Base-by-base conservation (phyloP, 208 protist genomes). In the Crithidia bombi region DNA sequence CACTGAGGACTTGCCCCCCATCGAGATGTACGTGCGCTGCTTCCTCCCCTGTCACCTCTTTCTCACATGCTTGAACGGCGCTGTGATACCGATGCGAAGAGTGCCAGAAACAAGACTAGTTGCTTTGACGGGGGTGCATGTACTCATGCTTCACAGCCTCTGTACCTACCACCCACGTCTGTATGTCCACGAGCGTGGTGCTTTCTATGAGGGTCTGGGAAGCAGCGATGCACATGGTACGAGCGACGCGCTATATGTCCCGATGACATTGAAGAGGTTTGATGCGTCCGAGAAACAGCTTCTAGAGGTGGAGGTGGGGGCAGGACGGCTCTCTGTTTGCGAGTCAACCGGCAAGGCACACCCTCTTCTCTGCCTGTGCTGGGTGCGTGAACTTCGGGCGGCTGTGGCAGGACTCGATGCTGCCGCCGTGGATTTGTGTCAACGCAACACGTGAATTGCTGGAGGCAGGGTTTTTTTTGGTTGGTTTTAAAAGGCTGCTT, bases 51-150 rank as follows among this genome's bases (percentile, higher is more conserved):
- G 35, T 9, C 44, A 65, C 28, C 44, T 19, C 1, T 65, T 54
- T 12, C n/a, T 65, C 59, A 30, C 38, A 30, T 52, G 28, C 55
- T 44, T 3, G 15, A n/a, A 2, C 47, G 46, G 14, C 47, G 28
- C 23, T 41, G 33, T 33, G 6, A 10, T n/a, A 14, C 5, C 14
- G 3, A 5, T n/a, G 44, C 46, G 33, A 0, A 36, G 17, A 54
- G 41, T 23, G 61, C 19, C 41, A 17, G 19, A 35, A 17, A 5
- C 50, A 14, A 50, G 28, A 17, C 43, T 75, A 28, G 61, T 64
- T 14, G 61, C 41, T 30, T 5, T 67, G 14, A 75, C 69, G 38
- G 49, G 61, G 69, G 30, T 67, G 32, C 69, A 74, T 25, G 39
- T 67, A 14, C 23, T 74, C 14, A 11, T 59, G 5, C 39, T 66